phyloP scores from a whole-genome alignment of 768 basidiomycete genomes.

The Pleurotus citrinopileatus region DNA sequence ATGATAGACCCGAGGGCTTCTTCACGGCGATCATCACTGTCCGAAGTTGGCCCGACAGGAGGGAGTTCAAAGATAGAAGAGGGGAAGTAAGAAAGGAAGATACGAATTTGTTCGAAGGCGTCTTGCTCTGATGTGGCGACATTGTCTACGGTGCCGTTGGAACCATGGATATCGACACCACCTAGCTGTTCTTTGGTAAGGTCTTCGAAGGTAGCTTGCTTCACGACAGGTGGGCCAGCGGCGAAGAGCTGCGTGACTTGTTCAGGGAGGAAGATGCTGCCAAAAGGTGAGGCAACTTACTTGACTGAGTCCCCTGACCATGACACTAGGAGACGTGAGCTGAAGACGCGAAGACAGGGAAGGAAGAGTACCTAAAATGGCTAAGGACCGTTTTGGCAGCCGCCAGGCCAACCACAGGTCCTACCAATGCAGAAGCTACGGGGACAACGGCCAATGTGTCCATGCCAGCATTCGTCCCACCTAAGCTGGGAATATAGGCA shows the following conservation, averaged over 20 bases:
- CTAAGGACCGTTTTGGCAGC: conserved; percentile 35
- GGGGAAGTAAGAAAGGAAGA: conserved; percentile 37
- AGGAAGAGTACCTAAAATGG: conserved; percentile 30
- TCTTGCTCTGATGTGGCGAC: conserved; percentile 33
- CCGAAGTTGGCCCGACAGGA: conserved; percentile 21
- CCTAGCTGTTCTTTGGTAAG: conserved; percentile 32
- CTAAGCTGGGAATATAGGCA: conserved; percentile 35
- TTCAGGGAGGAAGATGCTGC: background rate
- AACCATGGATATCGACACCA: conserved; percentile 34
- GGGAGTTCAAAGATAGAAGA: conserved; percentile 35
- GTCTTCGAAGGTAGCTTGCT: conserved; percentile 34
- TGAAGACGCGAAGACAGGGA: background rate
- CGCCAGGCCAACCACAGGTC: conserved; percentile 39
- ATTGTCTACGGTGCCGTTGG: conserved; percentile 35
- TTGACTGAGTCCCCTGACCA: conserved; percentile 38
- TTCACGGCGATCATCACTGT: conserved; percentile 27
- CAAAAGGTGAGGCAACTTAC: conserved; percentile 5
- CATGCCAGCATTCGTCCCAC: conserved; percentile 33
- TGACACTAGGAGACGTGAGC: conserved; percentile 24
- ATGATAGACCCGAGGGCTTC: conserved; percentile 33
- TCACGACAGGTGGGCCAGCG: conserved; percentile 33
- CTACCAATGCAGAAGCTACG: conserved; percentile 34
- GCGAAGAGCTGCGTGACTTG: conserved; percentile 23
- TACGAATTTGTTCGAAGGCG: conserved; percentile 31
- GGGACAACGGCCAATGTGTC: conserved; percentile 36